Conservation (phyloP, 352 stramenopile species). For the Plasmopara viticola region DNA sequence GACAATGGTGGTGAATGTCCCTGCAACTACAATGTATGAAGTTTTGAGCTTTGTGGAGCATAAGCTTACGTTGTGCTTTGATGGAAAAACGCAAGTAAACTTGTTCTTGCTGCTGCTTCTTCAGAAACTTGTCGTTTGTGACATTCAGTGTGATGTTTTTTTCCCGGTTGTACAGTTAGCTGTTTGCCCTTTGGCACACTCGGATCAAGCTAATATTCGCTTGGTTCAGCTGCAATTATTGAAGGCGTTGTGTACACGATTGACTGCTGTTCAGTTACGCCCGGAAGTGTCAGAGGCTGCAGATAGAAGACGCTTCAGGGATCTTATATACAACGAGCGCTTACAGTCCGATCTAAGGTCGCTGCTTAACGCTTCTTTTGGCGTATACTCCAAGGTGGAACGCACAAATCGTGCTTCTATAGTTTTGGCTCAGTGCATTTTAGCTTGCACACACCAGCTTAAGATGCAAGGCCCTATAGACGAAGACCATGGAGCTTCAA, state of each 20-base stretch:
- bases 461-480: slow-evolving; percentile 23
- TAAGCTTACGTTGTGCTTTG: slow-evolving; percentile 38
- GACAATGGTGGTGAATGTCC: slow-evolving; percentile 25
- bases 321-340: slow-evolving; percentile 43
- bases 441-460: slow-evolving; percentile 27
- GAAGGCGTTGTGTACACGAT: slow-evolving; percentile 34
- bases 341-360: slow-evolving; percentile 38
- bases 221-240: slow-evolving; percentile 50
- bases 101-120: slow-evolving; percentile 49
- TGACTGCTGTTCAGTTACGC: slow-evolving; percentile 18
- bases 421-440: slow-evolving; percentile 39
- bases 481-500: slow-evolving; percentile 16
- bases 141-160: slow-evolving; percentile 20
- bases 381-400: slow-evolving; percentile 13
- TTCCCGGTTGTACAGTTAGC: slow-evolving; percentile 36
- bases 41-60: slow-evolving; percentile 40
- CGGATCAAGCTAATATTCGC: slow-evolving; percentile 29
- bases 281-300: slow-evolving; percentile 1
- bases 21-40: slow-evolving; percentile 14
- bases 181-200: slow-evolving; percentile 30
- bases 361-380: slow-evolving; percentile 14
- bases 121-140: slow-evolving; percentile 34
- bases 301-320: slow-evolving; percentile 24
- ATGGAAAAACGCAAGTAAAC: slow-evolving; percentile 36
- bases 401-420: slow-evolving; percentile 28